Percentiles rank a stretch among this genome's conserved stretches.
Conservation (phyloP, 2,329 filamentous ascomycete species). For the Fusarium virguliforme region DNA sequence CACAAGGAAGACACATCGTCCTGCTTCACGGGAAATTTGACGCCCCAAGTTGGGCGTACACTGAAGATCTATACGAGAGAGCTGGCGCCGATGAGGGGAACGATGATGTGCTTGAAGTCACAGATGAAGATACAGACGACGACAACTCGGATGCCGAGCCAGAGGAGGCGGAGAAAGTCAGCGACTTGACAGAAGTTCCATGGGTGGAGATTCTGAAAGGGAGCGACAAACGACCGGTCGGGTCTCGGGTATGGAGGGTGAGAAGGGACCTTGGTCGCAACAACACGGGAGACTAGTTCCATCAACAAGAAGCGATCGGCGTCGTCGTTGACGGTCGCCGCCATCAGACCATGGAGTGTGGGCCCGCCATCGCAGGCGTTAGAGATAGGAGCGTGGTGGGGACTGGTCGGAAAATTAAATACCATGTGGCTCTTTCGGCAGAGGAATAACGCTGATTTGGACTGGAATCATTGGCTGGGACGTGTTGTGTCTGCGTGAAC, state of each 20-base stretch:
- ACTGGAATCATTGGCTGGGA: not conserved
- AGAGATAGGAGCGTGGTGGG: conserved; percentile 23
- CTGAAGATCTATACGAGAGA: conserved; percentile 71
- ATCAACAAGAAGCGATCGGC: conserved; percentile 12
- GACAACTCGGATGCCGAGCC: conserved; percentile 54
- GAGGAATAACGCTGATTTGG: conserved; percentile 23
- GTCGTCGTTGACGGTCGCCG: conserved; percentile 22
- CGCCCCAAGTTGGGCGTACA: conserved; percentile 78
- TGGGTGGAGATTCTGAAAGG: conserved; percentile 74
- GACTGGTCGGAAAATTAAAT: conserved; percentile 15
- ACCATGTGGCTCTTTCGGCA: conserved; percentile 37
- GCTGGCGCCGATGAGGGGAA: conserved; percentile 53
- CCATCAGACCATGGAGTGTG: not conserved
- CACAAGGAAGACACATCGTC: conserved; percentile 67
- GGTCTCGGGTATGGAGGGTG: conserved; percentile 75
- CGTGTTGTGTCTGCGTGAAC: not conserved
- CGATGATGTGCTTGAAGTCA: conserved; percentile 52
- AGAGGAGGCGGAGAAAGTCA: conserved; percentile 43
- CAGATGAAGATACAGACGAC: conserved; percentile 57
- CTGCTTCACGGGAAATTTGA: conserved; percentile 80
- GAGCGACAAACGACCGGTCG: conserved; percentile 70
- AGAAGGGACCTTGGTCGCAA: conserved; percentile 72
- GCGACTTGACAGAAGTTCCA: conserved; percentile 59
- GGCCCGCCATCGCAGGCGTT: not conserved
- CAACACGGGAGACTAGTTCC: conserved; percentile 49